Conservation (phyloP, 139 green algal species). For the Klebsormidium nitens region DNA sequence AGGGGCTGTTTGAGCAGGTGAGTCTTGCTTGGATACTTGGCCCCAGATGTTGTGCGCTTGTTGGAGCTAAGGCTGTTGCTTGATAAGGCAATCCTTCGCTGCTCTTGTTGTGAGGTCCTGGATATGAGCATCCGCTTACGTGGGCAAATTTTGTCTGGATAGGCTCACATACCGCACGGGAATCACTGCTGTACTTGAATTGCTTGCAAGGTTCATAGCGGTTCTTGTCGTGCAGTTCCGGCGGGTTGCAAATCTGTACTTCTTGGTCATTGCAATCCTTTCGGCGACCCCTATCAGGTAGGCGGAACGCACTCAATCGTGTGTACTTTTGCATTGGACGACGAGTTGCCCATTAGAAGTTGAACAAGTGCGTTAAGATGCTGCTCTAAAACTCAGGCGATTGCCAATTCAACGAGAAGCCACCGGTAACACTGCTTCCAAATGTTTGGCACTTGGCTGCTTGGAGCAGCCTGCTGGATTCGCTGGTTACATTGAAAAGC, state of each 20-base stretch:
- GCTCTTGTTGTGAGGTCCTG: background rate
- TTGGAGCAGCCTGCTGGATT: too few species aligned
- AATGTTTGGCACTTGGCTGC: too few species aligned
- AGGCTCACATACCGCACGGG: too few species aligned
- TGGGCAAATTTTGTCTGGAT: background rate
- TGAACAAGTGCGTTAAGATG: too few species aligned
- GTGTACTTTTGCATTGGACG: too few species aligned
- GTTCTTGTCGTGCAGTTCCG: slow-evolving; percentile 56
- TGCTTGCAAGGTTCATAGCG: background rate
- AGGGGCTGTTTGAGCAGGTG: slow-evolving; percentile 68
- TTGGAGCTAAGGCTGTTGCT: slow-evolving; percentile 3
- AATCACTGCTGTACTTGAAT: background rate
- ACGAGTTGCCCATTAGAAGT: too few species aligned
- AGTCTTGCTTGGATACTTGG: slow-evolving; percentile 54
- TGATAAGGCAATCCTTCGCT: background rate
- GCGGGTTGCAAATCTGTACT: slow-evolving; percentile 76
- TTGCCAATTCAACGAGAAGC: too few species aligned
- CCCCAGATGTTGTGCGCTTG: background rate
- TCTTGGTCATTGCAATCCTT: slow-evolving; percentile 50
- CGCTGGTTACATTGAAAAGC: background rate
- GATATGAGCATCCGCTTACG: background rate
- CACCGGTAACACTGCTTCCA: too few species aligned
- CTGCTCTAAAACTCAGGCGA: too few species aligned
- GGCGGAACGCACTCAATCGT: too few species aligned
- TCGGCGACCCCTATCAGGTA: slow-evolving; percentile 34